phyloP scores from a whole-genome alignment of 176 grass and related monocot species.

The Ampelocalamus luodianensis region DNA sequence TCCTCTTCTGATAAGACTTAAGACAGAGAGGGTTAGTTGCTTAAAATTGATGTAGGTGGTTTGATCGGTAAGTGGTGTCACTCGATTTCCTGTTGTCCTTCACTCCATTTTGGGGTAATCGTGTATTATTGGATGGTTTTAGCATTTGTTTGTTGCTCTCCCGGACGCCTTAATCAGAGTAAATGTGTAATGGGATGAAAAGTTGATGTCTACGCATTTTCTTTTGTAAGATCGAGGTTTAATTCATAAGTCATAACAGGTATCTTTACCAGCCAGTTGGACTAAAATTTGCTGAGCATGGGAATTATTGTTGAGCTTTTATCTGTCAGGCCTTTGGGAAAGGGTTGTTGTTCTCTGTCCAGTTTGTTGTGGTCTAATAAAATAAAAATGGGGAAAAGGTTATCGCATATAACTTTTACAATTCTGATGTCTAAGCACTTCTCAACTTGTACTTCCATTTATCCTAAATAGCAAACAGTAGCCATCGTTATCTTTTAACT shows the following conservation, averaged over 20 bases:
- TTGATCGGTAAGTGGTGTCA: neutral
- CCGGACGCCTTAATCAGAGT: neutral
- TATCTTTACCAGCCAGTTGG: neutral
- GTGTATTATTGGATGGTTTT: neutral
- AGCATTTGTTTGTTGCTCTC: neutral
- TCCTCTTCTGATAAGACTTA: neutral
- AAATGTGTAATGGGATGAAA: constrained; percentile 4
- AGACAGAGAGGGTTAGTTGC: neutral
- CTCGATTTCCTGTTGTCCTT: neutral
- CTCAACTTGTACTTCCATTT: neutral
- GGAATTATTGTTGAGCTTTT: constrained; percentile 17
- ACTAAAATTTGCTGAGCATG: neutral
- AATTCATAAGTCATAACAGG: neutral
- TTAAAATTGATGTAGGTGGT: neutral
- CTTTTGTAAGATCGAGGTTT: neutral
- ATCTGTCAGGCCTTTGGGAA: neutral
- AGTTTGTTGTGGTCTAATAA: constrained; percentile 2
- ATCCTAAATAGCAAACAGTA: neutral
- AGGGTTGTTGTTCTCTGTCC: neutral
- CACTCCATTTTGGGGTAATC: neutral
- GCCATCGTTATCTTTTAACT: constrained; percentile 1
- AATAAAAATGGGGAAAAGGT: constrained; percentile 6
- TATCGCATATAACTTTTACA: neutral
- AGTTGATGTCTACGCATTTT: neutral
- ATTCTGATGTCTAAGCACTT: neutral